Percentiles rank a stretch among this genome's conserved stretches.
phyloP scores from a whole-genome alignment of 2,329 filamentous ascomycete genomes.

The Colletotrichum sp. region DNA sequence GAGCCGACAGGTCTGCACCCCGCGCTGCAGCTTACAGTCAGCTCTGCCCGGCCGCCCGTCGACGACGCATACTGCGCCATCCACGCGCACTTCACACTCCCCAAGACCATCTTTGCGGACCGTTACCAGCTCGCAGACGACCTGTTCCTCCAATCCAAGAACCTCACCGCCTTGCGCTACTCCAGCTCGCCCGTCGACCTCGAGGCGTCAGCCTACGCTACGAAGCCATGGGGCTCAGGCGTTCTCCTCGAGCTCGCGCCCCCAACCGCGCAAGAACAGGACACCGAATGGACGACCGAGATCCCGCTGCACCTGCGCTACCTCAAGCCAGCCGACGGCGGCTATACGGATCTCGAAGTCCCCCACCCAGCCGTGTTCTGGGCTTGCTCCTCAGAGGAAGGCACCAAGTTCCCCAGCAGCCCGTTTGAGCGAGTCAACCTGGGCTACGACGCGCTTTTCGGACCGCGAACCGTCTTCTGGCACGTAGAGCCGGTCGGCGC shows the following conservation, averaged over 20 bases:
- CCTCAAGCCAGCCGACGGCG: conserved; percentile 64
- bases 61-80: conserved; percentile 69
- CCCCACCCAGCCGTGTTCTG: conserved; percentile 90
- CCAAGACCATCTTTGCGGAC: conserved; percentile 83
- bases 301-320: conserved; percentile 90
- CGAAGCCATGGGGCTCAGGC: conserved; percentile 78
- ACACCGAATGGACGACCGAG: conserved; percentile 65
- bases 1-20: conserved; percentile 84
- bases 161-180: conserved; percentile 71
- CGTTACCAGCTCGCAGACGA: conserved; percentile 81
- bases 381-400: conserved; percentile 76
- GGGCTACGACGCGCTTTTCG: conserved; percentile 87
- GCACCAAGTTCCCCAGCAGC: conserved; percentile 72
- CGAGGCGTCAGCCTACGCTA: conserved; percentile 85
- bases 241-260: conserved; percentile 76
- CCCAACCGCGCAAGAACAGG: conserved; percentile 42
- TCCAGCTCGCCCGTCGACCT: conserved; percentile 83
- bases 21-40: conserved; percentile 72
- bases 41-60: conserved; percentile 53
- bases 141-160: conserved; percentile 82
- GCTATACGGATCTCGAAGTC: conserved; percentile 61
- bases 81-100: conserved; percentile 83
- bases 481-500: conserved; percentile 66
- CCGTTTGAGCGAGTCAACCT: conserved; percentile 86
- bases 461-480: conserved; percentile 80